These are phyloP conservation scores for Aphelidium insulamus DNA, from an alignment of 371 early-diverging fungal species.

Conservation along the genomic window DNA sequence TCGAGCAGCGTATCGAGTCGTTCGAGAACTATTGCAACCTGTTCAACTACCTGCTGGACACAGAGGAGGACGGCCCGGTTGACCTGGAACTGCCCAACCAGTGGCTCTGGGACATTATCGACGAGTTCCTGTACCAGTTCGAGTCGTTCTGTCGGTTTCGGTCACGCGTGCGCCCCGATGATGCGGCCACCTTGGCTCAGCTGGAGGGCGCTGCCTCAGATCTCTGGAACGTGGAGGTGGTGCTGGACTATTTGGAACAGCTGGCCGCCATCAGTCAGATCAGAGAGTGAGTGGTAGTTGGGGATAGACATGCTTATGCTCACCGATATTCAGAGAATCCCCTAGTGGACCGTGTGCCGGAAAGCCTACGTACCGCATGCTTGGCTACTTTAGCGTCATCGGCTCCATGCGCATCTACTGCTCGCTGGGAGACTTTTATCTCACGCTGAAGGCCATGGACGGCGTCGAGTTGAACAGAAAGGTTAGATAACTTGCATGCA, in stretches of 20 bases:
- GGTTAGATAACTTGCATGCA: slow-evolving; percentile 6
- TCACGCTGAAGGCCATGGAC: slow-evolving; percentile 84
- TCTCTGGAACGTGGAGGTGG: slow-evolving; percentile 85
- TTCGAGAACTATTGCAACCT: slow-evolving; percentile 87
- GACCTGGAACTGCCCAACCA: slow-evolving; percentile 82
- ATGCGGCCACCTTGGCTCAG: too few relatives aligned
- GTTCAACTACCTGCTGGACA: slow-evolving; percentile 60
- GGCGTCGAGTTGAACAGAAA: slow-evolving; percentile 78
- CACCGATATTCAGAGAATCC: slow-evolving; percentile 14
- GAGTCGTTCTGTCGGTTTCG: slow-evolving; percentile 84
- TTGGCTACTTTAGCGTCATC: slow-evolving; percentile 87
- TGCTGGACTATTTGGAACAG: slow-evolving; percentile 80
- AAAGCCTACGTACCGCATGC: slow-evolving; percentile 72
- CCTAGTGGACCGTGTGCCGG: too few relatives aligned
- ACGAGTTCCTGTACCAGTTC: slow-evolving; percentile 95
- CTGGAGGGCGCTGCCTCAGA: too few relatives aligned
- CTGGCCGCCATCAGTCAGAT: slow-evolving; percentile 81
- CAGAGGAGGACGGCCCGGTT: slow-evolving; percentile 56
- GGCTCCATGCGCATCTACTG: slow-evolving; percentile 85
- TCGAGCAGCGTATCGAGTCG: slow-evolving; percentile 73
- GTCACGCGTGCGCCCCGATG: too few relatives aligned
- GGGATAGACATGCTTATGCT: slow-evolving; percentile 48
- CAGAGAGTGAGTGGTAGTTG: slow-evolving; percentile 67
- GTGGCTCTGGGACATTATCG: slow-evolving; percentile 96
- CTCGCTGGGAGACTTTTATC: slow-evolving; percentile 74